Percentiles rank a stretch among this genome's conserved stretches.
Evolutionary conservation across 352 stramenopile genomes (phyloP).

Genomic region (Globisporangium iwayamae): DNA sequence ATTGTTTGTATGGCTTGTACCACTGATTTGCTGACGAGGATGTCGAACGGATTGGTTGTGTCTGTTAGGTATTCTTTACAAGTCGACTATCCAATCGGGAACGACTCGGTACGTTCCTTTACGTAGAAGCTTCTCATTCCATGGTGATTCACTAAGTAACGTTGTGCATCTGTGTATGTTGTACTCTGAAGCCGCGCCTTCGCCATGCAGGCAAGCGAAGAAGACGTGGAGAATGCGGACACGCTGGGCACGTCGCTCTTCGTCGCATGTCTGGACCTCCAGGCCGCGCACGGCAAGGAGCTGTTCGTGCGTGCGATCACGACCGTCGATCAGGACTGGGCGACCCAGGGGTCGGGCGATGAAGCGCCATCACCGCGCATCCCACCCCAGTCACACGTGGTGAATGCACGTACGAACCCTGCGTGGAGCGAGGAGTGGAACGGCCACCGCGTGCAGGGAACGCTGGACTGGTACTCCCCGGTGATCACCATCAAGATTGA

Average conservation of each 20-base stretch:
- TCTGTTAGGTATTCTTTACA: slow-evolving; percentile 38
- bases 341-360: slow-evolving; percentile 37
- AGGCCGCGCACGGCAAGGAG: slow-evolving; percentile 22
- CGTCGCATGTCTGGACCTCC: slow-evolving; percentile 52
- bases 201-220: slow-evolving; percentile 36
- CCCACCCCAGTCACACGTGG: slow-evolving; percentile 74
- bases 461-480: slow-evolving; percentile 63
- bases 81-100: slow-evolving; percentile 39
- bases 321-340: slow-evolving; percentile 82
- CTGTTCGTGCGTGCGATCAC: slow-evolving; percentile 62
- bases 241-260: slow-evolving; percentile 71
- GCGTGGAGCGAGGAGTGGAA: slow-evolving; percentile 65
- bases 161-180: not conserved
- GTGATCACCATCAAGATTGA: slow-evolving; percentile 35
- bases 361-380: slow-evolving; percentile 57
- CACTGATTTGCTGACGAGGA: not conserved
- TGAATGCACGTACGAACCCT: slow-evolving; percentile 77
- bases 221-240: slow-evolving; percentile 34
- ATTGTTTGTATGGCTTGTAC: not conserved
- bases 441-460: slow-evolving; percentile 53
- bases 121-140: not conserved
- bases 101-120: slow-evolving; percentile 34
- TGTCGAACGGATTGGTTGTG: not conserved
- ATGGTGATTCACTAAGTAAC: not conserved
- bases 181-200: slow-evolving; percentile 45